These are phyloP conservation scores for Solanum arcanum DNA, from an alignment of 257 asterid species.

Conservation along the genomic window DNA sequence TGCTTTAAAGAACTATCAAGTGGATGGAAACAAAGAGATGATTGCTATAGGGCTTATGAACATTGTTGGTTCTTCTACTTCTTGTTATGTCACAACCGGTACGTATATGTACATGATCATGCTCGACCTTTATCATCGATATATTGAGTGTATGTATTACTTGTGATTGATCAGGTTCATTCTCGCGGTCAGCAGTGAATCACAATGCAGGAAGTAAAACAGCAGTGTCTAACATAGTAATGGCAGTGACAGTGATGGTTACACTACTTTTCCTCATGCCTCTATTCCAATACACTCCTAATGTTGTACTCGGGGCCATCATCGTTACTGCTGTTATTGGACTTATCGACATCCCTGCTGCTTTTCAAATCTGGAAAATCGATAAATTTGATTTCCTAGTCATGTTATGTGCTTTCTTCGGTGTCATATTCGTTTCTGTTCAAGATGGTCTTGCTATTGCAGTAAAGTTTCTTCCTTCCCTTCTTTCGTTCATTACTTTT, in stretches of 20 bases:
- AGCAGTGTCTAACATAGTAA: slow-evolving; percentile 67
- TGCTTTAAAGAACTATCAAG: slow-evolving; percentile 80
- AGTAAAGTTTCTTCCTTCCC: slow-evolving; percentile 12
- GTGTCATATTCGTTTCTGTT: slow-evolving; percentile 76
- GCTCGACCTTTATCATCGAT: background rate
- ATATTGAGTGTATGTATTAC: background rate
- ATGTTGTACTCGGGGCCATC: slow-evolving; percentile 72
- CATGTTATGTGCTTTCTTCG: slow-evolving; percentile 62
- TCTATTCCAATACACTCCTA: slow-evolving; percentile 80
- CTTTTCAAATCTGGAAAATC: slow-evolving; percentile 61
- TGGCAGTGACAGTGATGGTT: slow-evolving; percentile 81
- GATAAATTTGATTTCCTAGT: slow-evolving; percentile 75
- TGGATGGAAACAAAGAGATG: slow-evolving; percentile 93
- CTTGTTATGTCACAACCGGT: slow-evolving; percentile 86
- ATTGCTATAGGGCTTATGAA: slow-evolving; percentile 88
- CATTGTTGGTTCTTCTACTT: slow-evolving; percentile 75
- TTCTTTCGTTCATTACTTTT: background rate
- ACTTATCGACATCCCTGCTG: slow-evolving; percentile 78
- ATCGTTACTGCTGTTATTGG: slow-evolving; percentile 80
- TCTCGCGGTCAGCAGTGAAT: slow-evolving; percentile 90
- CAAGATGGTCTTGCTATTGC: slow-evolving; percentile 77
- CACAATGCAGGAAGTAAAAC: slow-evolving; percentile 89
- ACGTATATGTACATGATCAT: background rate
- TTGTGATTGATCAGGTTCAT: slow-evolving; percentile 39
- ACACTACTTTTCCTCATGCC: slow-evolving; percentile 91